These are phyloP conservation scores for Parietaria judaica DNA, from an alignment of 306 rosid genomes.

Conservation along the genomic window DNA sequence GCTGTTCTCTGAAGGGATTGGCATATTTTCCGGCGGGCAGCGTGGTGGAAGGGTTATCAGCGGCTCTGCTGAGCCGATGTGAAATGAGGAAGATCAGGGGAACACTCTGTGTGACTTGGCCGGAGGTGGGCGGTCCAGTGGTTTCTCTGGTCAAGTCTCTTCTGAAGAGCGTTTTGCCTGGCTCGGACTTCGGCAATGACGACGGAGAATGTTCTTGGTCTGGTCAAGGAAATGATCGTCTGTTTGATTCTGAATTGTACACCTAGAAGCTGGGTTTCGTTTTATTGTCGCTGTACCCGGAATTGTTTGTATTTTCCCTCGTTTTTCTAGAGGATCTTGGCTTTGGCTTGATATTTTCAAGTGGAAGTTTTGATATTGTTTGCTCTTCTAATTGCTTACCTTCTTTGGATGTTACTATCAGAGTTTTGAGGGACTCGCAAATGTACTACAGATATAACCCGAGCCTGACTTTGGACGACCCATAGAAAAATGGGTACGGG, in stretches of 20 bases:
- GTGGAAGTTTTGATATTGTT: too few species aligned
- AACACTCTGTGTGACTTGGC: slow-evolving; percentile 66
- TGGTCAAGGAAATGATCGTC: slow-evolving; percentile 39
- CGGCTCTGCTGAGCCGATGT: slow-evolving; percentile 61
- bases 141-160: slow-evolving; percentile 39
- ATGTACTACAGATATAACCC: too few species aligned
- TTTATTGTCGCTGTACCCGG: neutral
- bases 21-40: slow-evolving; percentile 79
- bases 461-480: too few species aligned
- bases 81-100: slow-evolving; percentile 53
- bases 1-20: slow-evolving; percentile 25
- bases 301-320: neutral
- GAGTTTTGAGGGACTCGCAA: too few species aligned
- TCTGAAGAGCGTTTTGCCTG: slow-evolving; percentile 27
- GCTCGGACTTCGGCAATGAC: slow-evolving; percentile 24
- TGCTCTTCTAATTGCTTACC: neutral
- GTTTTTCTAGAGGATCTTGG: neutral
- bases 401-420: too few species aligned
- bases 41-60: slow-evolving; percentile 66
- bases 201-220: slow-evolving; percentile 24
- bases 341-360: too few species aligned
- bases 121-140: slow-evolving; percentile 44
- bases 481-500: too few species aligned
- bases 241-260: slow-evolving; percentile 52
- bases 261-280: slow-evolving; percentile 24